Percentiles rank a stretch among this genome's conserved stretches.
Evolutionary conservation across 306 rosid species (phyloP).

Genomic region (Cotoneaster glaucophyllus): DNA sequence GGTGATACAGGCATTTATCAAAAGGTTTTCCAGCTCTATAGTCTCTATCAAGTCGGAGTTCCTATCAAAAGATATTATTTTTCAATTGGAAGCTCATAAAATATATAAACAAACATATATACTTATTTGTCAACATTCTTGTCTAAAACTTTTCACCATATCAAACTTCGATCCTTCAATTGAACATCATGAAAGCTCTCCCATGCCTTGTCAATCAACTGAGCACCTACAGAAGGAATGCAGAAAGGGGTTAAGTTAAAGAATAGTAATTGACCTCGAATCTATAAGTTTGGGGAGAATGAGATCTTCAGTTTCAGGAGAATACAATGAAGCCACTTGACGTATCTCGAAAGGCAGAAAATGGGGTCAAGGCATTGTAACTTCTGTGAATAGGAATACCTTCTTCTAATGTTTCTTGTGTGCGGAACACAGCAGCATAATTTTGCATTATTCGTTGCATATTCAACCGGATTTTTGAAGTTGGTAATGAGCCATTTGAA

Average conservation of each 20-base stretch:
- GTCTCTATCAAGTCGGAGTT: slow-evolving; percentile 85
- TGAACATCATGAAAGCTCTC: slow-evolving; percentile 69
- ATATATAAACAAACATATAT: not conserved
- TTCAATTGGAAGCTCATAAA: not conserved
- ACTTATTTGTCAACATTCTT: not conserved
- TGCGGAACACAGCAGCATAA: slow-evolving; percentile 98
- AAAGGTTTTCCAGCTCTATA: slow-evolving; percentile 79
- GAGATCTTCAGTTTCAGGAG: not conserved
- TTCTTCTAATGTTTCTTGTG: slow-evolving; percentile 88
- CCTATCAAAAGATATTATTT: slow-evolving; percentile 33
- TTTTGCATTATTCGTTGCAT: slow-evolving; percentile 97
- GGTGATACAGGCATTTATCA: slow-evolving; percentile 82
- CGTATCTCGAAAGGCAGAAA: not conserved
- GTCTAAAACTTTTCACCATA: slow-evolving; percentile 43
- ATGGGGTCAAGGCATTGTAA: not conserved
- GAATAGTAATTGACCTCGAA: not conserved
- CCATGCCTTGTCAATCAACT: slow-evolving; percentile 67
- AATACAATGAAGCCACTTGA: not conserved
- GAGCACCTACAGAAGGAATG: slow-evolving; percentile 41
- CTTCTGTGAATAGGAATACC: slow-evolving; percentile 31
- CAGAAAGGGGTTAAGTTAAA: not conserved
- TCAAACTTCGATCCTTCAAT: slow-evolving; percentile 63
- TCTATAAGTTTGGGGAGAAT: not conserved
- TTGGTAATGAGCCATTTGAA: slow-evolving; percentile 75
- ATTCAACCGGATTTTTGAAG: slow-evolving; percentile 77